These are phyloP conservation scores for Lolium rigidum DNA, from an alignment of 176 grass and related monocot genomes.

Conservation along the genomic window DNA sequence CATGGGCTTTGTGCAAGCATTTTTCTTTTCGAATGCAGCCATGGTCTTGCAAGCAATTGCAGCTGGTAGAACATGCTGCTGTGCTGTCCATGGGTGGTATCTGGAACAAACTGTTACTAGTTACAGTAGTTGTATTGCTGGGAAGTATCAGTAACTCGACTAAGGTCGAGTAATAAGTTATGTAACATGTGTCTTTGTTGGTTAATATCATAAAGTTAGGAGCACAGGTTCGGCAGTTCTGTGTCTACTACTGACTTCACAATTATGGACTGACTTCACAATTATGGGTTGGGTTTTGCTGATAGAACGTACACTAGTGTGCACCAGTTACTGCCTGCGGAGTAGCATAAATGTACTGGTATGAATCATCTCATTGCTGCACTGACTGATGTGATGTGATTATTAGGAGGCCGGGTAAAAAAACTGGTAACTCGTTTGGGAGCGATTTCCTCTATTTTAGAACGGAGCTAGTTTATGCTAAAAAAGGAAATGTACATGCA, in stretches of 20 bases:
- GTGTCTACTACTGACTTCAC: neutral
- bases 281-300: neutral
- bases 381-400: neutral
- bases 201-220: slow-evolving; percentile 18
- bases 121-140: neutral
- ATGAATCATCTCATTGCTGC: neutral
- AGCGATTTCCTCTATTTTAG: neutral
- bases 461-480: too few relatives aligned
- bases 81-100: neutral
- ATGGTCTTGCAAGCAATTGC: slow-evolving; percentile 16
- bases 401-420: neutral
- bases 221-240: slow-evolving; percentile 1
- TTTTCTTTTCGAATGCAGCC: neutral
- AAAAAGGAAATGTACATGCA: neutral
- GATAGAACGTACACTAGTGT: slow-evolving; percentile 6
- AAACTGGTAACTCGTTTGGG: neutral
- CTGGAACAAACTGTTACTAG: slow-evolving; percentile 3
- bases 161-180: slow-evolving; percentile 6
- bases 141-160: neutral
- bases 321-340: neutral
- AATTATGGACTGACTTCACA: neutral
- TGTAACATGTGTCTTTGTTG: slow-evolving; percentile 8
- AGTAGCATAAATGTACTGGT: neutral
- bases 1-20: slow-evolving; percentile 23
- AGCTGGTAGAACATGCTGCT: neutral